Base-by-base conservation (phyloP, 805 yeast species). In the Vanderwaltozyma verrucispora region DNA sequence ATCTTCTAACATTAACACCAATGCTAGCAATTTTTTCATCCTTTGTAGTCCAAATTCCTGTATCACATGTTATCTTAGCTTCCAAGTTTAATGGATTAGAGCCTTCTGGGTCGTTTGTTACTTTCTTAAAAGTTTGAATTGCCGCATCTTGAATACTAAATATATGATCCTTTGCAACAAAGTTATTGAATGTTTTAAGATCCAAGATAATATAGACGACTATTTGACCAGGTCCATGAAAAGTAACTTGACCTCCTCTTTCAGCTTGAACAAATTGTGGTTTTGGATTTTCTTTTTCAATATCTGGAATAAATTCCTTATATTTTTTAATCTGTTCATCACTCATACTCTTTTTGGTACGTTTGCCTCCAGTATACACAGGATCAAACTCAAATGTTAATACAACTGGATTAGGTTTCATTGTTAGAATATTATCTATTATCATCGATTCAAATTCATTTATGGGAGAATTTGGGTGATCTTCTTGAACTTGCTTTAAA, bases 161-260 rank as follows among this genome's bases (percentile, higher is more conserved):
- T 23, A 85, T 83, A 49, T 72, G 77, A 54, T 86, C 80, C 45
- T 75, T 68, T 1, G 81, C 75, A 0, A 78, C 67, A 33, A 82
- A 61, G 35, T 69, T 61, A 25, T 62, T 49, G 48, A 82, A 81
- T 24, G 72, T 68, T 44, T 71, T 69, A 37, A 92, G 63, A 56
- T 92, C 88, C 23, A 83, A 37, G 1, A 92, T 69, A 10, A 92
- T 78, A 53, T 89, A 92, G 5, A 85, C 75, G 2, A 88, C 95
- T 28, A 86, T 54, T 59, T 92, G 99, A 0, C 98, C 98, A 1
- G 92, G 82, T 0, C 97, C 97, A 62, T 92, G 99, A 67, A 84
- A 92, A 0, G 98, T 92, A 1, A 92, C 75, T 55, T 92, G 94
- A 0, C 99, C 99, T 13, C 99, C 99, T 43, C 99, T 67, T 37